Base-by-base conservation (phyloP, 2,329 filamentous ascomycete genomes). In the Diaporthe batatas region DNA sequence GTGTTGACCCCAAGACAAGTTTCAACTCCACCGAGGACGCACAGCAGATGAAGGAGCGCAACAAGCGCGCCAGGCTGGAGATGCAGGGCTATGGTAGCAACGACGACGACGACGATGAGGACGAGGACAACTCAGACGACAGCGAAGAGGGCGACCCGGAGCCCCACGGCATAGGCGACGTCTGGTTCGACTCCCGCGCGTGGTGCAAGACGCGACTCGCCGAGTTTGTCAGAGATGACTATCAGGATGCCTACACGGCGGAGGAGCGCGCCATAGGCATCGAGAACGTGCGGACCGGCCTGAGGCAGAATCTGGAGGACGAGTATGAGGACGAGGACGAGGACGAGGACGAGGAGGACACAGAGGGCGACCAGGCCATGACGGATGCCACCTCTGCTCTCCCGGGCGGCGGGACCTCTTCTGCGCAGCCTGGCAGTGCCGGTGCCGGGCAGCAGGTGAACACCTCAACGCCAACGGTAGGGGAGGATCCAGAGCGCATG, bases 251-350 rank as follows among this genome's bases (percentile, higher is more conserved):
- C 72, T 96, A 91, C 80, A 96, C 93, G 2, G 84, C 89, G 4
- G 91, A 92, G 77, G 94, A 96, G 84, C 87, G 89, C 68, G 90
- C 88, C 73, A 76, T 80, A 73, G 94, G 93, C 8, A 81, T 92
- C 14, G 89, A 93, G 78, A 92, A 90, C 77, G 92, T 95, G 58
- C 87, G 91, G 49, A 96, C 93, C 0, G 94, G 94, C 0, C 81
- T 96, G 79, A 87, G 82, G 79, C 86, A 89, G 76, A 85, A 81
- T 3, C 77, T 90, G 16, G 86, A 87, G 64, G 86, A 87, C 29
- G 85, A 86, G 0, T 83, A 85, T 0, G 85, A 86, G 0, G 90
- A 90, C 0, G 88, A 89, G 0, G 89, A 89, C 0, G 88, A 87
- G 0, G 88, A 87, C 0, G 87, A 85, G 0, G 87, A 87, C 0